phyloP scores from a whole-genome alignment of 2,329 filamentous ascomycete genomes.

The Diatrype stigma region DNA sequence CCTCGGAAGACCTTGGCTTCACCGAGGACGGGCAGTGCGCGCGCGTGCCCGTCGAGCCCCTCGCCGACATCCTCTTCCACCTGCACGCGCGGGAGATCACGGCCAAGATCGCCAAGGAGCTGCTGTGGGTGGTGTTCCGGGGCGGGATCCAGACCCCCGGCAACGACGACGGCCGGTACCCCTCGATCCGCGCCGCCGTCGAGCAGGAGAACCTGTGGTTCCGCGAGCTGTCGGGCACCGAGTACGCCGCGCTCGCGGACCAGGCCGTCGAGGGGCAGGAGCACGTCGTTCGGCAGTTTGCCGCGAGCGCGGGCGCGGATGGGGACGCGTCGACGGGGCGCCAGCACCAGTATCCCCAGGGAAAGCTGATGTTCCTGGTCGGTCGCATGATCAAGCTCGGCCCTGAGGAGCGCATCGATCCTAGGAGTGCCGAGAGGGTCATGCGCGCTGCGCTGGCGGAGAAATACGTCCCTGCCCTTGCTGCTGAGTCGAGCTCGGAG shows the following conservation, averaged over 20 bases:
- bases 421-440: conserved; percentile 44
- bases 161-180: too few relatives aligned
- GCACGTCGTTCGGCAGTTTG: conserved; percentile 43
- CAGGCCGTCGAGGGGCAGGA: conserved; percentile 42
- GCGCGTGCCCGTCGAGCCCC: conserved; percentile 40
- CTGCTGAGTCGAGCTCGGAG: neutral
- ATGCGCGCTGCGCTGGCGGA: conserved; percentile 33
- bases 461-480: conserved; percentile 18
- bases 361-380: conserved; percentile 58
- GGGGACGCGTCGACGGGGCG: too few relatives aligned
- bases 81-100: conserved; percentile 48
- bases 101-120: conserved; percentile 53
- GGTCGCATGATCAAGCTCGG: conserved; percentile 55
- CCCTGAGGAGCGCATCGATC: conserved; percentile 51
- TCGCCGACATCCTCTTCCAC: conserved; percentile 48
- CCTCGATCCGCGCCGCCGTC: conserved; percentile 40
- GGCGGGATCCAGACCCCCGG: conserved; percentile 40
- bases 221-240: conserved; percentile 40
- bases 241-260: conserved; percentile 46
- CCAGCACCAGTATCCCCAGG: conserved; percentile 50
- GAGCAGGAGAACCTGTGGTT: conserved; percentile 51
- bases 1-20: conserved; percentile 29
- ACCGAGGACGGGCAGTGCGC: conserved; percentile 43
- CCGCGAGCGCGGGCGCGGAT: neutral
- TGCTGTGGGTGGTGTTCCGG: conserved; percentile 50